Conservation (phyloP, 1,284 basidiomycete species). For the Rhodotorula sp. region DNA sequence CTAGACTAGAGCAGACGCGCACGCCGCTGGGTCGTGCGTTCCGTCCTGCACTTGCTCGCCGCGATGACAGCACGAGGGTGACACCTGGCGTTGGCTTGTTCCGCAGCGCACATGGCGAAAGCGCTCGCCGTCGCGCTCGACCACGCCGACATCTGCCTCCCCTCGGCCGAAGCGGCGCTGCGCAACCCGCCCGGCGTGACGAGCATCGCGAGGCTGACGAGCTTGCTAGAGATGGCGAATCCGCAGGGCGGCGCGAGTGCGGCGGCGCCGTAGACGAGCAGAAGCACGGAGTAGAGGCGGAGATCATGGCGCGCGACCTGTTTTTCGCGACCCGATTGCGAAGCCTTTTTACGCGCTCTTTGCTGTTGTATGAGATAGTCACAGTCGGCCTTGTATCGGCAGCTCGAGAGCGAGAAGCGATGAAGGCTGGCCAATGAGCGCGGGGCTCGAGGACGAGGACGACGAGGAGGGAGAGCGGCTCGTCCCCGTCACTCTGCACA, state of each 20-base stretch:
- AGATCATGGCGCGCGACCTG: neutral
- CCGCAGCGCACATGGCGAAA: constrained; percentile 1
- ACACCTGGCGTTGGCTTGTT: too few relatives aligned
- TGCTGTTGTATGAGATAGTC: neutral
- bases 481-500: too few relatives aligned
- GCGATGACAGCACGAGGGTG: too few relatives aligned
- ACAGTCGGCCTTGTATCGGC: too few relatives aligned
- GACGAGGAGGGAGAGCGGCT: neutral
- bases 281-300: too few relatives aligned
- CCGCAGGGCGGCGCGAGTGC: neutral
- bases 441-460: too few relatives aligned
- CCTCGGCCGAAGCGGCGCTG: neutral
- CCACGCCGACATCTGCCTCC: constrained; percentile 3
- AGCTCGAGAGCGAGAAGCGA: too few relatives aligned
- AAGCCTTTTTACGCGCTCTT: too few relatives aligned
- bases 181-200: neutral
- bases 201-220: neutral
- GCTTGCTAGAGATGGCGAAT: neutral
- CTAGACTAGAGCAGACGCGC: constrained; percentile 9
- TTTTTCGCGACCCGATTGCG: too few relatives aligned
- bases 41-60: too few relatives aligned
- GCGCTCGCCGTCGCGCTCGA: constrained; percentile 6
- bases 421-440: neutral
- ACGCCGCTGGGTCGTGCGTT: constrained; percentile 20
- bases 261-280: neutral